Evolutionary conservation across 2,329 filamentous ascomycete genomes (phyloP).

Genomic region (Trichoderma sp.): DNA sequence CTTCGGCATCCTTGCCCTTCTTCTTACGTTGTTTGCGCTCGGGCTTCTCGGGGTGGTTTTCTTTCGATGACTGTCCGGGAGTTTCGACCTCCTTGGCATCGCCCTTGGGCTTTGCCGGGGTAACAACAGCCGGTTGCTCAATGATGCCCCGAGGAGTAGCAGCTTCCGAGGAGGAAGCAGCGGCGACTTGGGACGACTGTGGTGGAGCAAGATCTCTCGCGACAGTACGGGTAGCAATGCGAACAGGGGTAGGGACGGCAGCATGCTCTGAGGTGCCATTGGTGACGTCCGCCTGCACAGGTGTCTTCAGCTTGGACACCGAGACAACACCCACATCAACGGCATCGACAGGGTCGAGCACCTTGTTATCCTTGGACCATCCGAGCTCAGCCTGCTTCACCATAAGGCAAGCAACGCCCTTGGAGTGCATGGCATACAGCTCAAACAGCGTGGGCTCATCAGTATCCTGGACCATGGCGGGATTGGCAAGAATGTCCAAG

Average conservation of each 20-base stretch:
- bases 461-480: conserved; percentile 61
- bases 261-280: conserved; percentile 39
- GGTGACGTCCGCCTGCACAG: conserved; percentile 43
- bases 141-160: conserved; percentile 33
- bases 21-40: conserved; percentile 68
- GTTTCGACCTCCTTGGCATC: conserved; percentile 53
- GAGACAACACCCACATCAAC: conserved; percentile 72
- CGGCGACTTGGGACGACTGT: conserved; percentile 24
- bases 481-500: conserved; percentile 79
- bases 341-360: conserved; percentile 76
- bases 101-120: conserved; percentile 42
- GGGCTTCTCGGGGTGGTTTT: conserved; percentile 53
- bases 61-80: conserved; percentile 41
- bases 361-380: conserved; percentile 89
- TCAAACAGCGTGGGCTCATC: conserved; percentile 83
- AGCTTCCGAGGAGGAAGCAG: conserved; percentile 23
- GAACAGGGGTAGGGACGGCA: conserved; percentile 32
- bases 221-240: conserved; percentile 37
- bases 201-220: conserved; percentile 38
- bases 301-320: conserved; percentile 67
- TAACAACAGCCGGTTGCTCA: conserved; percentile 32
- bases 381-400: conserved; percentile 89
- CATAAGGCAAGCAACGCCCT: conserved; percentile 86
- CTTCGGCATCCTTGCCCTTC: conserved; percentile 61
- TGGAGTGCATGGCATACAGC: conserved; percentile 96